phyloP scores from a whole-genome alignment of 2,329 filamentous ascomycete genomes.

The Emergomyces orientalis region DNA sequence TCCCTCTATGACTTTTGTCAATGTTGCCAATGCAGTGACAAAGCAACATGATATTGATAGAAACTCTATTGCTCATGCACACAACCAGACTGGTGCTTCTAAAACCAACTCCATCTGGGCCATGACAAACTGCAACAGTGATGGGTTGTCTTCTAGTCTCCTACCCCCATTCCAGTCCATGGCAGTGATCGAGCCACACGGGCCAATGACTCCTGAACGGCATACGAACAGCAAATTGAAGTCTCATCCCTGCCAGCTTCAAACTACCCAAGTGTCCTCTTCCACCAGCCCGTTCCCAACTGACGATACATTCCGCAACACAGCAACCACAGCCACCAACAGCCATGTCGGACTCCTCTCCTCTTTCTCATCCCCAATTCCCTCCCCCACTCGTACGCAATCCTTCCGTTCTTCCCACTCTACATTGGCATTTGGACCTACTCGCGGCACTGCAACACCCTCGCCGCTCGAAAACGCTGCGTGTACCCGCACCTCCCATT shows the following conservation, averaged over 20 bases:
- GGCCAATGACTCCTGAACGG: neutral
- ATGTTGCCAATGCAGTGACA: neutral
- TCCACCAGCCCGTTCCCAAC: neutral
- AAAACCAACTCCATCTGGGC: neutral
- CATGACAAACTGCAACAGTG: neutral
- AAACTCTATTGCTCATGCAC: neutral
- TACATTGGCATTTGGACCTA: neutral
- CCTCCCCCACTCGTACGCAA: neutral
- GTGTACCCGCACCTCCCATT: neutral
- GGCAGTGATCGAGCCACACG: neutral
- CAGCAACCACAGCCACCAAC: neutral
- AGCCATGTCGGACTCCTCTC: neutral
- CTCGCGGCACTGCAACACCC: neutral
- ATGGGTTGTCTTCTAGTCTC: neutral
- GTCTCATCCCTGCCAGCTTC: neutral
- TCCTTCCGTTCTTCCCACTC: neutral
- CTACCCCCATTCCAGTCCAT: neutral
- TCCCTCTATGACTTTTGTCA: neutral
- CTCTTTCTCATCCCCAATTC: neutral
- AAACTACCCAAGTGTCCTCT: neutral
- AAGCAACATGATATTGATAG: neutral
- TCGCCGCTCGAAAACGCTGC: neutral
- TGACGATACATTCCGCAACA: neutral
- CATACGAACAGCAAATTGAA: no score
- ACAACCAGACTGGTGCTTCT: neutral